Evolutionary conservation across 306 rosid genomes (phyloP).

Genomic region (Medicago lupulina): DNA sequence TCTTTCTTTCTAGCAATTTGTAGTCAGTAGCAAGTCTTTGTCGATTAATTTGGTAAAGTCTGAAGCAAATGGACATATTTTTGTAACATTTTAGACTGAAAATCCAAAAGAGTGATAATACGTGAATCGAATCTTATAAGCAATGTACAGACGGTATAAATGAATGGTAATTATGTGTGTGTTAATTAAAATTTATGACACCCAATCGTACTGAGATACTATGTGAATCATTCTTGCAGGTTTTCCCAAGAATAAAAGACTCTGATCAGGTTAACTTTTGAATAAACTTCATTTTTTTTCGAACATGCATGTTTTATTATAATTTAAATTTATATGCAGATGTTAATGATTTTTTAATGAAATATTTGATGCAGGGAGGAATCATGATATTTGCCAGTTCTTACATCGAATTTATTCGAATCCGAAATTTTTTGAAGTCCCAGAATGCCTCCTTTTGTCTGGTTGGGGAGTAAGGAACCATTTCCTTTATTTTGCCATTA

Average conservation of each 20-base stretch:
- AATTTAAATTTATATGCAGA: slow-evolving; percentile 2
- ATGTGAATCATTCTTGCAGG: slow-evolving; percentile 58
- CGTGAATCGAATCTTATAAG: neutral
- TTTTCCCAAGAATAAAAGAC: slow-evolving; percentile 85
- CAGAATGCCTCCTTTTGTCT: slow-evolving; percentile 88
- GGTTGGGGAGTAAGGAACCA: slow-evolving; percentile 86
- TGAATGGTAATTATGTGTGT: neutral
- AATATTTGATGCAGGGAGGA: slow-evolving; percentile 74
- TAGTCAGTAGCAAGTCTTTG: slow-evolving; percentile 5
- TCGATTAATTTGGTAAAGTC: slow-evolving; percentile 23
- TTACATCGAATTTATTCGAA: slow-evolving; percentile 78
- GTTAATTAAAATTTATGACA: slow-evolving; percentile 9
- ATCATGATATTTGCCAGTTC: slow-evolving; percentile 82
- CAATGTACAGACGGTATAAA: neutral
- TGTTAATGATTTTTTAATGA: slow-evolving; percentile 16
- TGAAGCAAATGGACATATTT: slow-evolving; percentile 24
- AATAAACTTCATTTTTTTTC: slow-evolving; percentile 12
- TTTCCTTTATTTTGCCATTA: slow-evolving; percentile 10
- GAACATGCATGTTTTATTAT: slow-evolving; percentile 22
- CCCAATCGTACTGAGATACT: slow-evolving; percentile 2
- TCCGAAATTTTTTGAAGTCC: slow-evolving; percentile 82
- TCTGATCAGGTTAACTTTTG: slow-evolving; percentile 64
- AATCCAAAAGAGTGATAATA: neutral
- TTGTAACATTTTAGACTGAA: slow-evolving; percentile 16
- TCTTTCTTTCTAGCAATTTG: slow-evolving; percentile 21